These are phyloP conservation scores for Ananas comosus DNA, from an alignment of 176 grass and related monocot genomes.

Conservation along the genomic window DNA sequence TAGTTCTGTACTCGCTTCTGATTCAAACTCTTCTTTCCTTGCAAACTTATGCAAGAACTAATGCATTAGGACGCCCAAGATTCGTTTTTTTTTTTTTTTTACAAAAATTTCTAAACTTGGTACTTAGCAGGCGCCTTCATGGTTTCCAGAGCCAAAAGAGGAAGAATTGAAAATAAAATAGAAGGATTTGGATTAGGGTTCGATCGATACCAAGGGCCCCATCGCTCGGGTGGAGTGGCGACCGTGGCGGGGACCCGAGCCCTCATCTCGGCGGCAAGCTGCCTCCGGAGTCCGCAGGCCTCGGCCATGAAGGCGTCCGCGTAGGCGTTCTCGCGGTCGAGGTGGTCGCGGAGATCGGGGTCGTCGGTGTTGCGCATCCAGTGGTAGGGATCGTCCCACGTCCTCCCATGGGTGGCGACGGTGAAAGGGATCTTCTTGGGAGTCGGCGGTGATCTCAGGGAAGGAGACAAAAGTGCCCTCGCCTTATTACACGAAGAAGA, in stretches of 20 bases:
- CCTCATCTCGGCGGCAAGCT: conserved; percentile 64
- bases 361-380: conserved; percentile 86
- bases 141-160: neutral
- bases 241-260: conserved; percentile 43
- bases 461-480: conserved; percentile 4
- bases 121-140: neutral
- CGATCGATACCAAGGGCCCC: conserved; percentile 64
- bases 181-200: neutral
- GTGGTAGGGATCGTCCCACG: conserved; percentile 76
- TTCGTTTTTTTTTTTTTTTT: neutral
- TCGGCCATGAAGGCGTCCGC: conserved; percentile 61
- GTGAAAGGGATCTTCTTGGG: conserved; percentile 76
- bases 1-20: too few species aligned
- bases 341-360: conserved; percentile 43
- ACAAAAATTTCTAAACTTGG: neutral
- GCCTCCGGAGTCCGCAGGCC: conserved; percentile 33
- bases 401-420: conserved; percentile 52
- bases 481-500: conserved; percentile 18
- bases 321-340: conserved; percentile 59
- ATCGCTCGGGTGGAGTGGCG: conserved; percentile 52
- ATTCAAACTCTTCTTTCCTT: too few species aligned
- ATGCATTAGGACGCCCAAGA: neutral
- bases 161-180: conserved; percentile 1
- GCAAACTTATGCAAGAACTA: neutral
- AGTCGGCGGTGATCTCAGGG: conserved; percentile 23